These are phyloP conservation scores for Puccinia coronata DNA, from an alignment of 1,284 basidiomycete genomes.

Conservation along the genomic window DNA sequence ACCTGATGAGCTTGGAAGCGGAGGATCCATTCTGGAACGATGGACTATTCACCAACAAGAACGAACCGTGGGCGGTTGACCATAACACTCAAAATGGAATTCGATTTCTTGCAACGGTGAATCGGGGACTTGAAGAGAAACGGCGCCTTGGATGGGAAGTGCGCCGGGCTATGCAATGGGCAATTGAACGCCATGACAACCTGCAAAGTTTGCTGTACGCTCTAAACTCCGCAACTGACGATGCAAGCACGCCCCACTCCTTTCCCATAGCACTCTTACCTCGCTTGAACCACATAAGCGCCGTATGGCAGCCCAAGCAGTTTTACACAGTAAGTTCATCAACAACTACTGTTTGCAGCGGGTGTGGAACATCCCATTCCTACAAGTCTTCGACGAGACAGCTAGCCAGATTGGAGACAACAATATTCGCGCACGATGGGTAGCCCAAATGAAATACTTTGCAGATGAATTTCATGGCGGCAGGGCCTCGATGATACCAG, in stretches of 20 bases:
- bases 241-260: too few species aligned
- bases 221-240: background rate
- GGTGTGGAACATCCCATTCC: background rate
- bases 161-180: slow-evolving; percentile 12
- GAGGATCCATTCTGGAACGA: slow-evolving; percentile 33
- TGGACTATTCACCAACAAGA: slow-evolving; percentile 19
- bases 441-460: background rate
- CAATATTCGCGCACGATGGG: background rate
- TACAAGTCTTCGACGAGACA: background rate
- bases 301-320: background rate
- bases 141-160: slow-evolving; percentile 18
- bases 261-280: background rate
- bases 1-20: background rate
- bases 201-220: background rate
- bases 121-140: slow-evolving; percentile 11
- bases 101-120: background rate
- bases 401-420: background rate
- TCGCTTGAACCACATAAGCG: background rate
- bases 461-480: too few species aligned
- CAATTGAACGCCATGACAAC: background rate
- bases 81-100: slow-evolving; percentile 13
- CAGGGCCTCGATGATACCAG: background rate
- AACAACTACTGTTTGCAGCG: background rate
- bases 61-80: background rate
- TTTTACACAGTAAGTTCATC: background rate